phyloP scores from a whole-genome alignment of 2,329 filamentous ascomycete species.

The Bipolaris victoriae region DNA sequence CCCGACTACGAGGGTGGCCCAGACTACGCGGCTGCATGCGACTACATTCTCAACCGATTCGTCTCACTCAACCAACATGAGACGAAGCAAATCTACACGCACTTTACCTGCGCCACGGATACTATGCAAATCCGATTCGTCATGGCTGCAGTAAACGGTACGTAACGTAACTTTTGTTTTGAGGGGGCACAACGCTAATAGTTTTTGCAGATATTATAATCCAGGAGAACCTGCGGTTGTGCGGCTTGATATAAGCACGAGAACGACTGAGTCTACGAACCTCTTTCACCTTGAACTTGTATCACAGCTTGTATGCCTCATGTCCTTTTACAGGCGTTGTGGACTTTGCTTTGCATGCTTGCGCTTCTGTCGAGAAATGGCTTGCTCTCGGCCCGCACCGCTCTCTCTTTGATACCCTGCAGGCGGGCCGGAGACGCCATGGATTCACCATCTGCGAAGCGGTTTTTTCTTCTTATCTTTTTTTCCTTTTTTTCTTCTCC shows the following conservation, averaged over 20 bases:
- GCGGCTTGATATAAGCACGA: conserved; percentile 83
- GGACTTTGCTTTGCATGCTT: conserved; percentile 37
- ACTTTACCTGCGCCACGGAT: conserved; percentile 98
- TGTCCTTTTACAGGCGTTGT: conserved; percentile 48
- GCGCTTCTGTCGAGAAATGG: conserved; percentile 37
- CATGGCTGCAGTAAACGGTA: conserved; percentile 99
- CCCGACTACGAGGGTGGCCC: conserved; percentile 83
- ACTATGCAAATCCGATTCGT: conserved; percentile 99
- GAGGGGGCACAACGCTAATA: conserved; percentile 48
- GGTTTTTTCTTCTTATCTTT: conserved; percentile 19
- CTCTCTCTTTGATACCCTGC: conserved; percentile 47
- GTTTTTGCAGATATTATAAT: conserved; percentile 87
- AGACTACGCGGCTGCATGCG: conserved; percentile 93
- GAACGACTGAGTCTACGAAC: conserved; percentile 33
- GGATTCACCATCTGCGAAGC: conserved; percentile 30
- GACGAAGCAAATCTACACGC: conserved; percentile 99
- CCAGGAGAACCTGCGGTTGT: conserved; percentile 97
- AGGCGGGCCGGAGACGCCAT: conserved; percentile 28
- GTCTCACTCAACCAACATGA: conserved; percentile 98
- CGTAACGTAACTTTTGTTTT: conserved; percentile 37
- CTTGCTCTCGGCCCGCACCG: conserved; percentile 37
- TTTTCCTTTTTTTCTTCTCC: conserved; percentile 20
- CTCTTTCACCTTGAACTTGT: conserved; percentile 40
- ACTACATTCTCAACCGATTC: conserved; percentile 99
- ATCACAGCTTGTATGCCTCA: conserved; percentile 47